These are phyloP conservation scores for Aspergillus funiculosus DNA, from an alignment of 495 filamentous ascomycete genomes.

Conservation along the genomic window DNA sequence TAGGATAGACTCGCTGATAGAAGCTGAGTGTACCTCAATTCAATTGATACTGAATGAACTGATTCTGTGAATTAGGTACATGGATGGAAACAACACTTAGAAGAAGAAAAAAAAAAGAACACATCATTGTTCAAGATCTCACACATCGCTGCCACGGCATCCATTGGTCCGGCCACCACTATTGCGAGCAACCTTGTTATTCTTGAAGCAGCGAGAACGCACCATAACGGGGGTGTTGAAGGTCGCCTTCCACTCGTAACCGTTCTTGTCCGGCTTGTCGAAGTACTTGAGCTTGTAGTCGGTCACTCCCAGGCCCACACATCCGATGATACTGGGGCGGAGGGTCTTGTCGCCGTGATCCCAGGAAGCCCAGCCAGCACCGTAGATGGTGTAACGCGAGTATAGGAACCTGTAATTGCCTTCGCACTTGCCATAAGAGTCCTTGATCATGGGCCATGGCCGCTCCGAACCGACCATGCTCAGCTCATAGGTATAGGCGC, in stretches of 20 bases:
- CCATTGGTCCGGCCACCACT: constrained; percentile 3
- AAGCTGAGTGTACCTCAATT: too few relatives aligned
- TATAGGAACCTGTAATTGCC: constrained; percentile 7
- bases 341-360: constrained; percentile 5
- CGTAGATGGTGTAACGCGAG: not conserved
- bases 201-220: constrained; percentile 12
- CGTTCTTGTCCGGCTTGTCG: constrained; percentile 10
- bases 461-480: constrained; percentile 13
- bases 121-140: too few relatives aligned
- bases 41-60: too few relatives aligned
- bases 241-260: constrained; percentile 16
- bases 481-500: constrained; percentile 16
- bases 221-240: constrained; percentile 15
- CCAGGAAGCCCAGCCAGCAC: constrained; percentile 5
- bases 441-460: constrained; percentile 11
- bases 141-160: not conserved
- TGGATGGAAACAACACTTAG: too few relatives aligned
- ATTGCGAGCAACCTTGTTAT: constrained; percentile 15
- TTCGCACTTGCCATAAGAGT: constrained; percentile 15
- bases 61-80: too few relatives aligned
- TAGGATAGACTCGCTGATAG: too few relatives aligned
- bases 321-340: not conserved
- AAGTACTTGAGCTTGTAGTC: constrained; percentile 19
- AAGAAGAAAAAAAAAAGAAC: too few relatives aligned
- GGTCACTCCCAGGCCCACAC: constrained; percentile 17